phyloP scores from a whole-genome alignment of 495 filamentous ascomycete genomes.

The Hypoxylon lienhwacheense region DNA sequence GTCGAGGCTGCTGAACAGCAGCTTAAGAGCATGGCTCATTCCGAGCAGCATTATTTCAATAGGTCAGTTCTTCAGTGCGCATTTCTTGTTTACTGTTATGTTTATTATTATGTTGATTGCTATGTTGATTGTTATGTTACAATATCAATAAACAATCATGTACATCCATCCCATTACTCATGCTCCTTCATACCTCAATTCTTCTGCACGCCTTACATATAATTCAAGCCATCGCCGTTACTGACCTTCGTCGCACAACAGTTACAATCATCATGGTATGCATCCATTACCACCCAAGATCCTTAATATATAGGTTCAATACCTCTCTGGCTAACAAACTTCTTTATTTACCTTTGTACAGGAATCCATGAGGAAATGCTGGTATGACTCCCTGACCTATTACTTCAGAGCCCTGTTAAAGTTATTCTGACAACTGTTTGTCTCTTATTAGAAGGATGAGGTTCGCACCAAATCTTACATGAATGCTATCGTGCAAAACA shows the following conservation, averaged over 20 bases:
- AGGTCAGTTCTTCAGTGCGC: constrained; percentile 60
- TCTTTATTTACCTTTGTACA: constrained; percentile 43
- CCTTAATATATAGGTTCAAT: constrained; percentile 1
- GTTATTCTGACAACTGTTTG: constrained; percentile 21
- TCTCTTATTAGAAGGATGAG: constrained; percentile 80
- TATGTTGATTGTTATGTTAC: too few relatives aligned
- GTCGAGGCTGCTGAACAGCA: constrained; percentile 53
- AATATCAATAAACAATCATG: too few relatives aligned
- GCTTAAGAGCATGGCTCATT: constrained; percentile 72
- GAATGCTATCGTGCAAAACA: constrained; percentile 93
- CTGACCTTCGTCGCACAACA: constrained; percentile 48
- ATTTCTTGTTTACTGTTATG: too few relatives aligned
- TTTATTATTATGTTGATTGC: too few relatives aligned
- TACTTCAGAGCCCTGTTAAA: constrained; percentile 10
- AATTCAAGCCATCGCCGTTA: too few relatives aligned
- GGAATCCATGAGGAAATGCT: constrained; percentile 98
- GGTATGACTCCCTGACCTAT: constrained; percentile 58
- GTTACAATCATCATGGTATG: constrained; percentile 95
- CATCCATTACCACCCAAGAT: constrained; percentile 15
- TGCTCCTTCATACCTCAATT: too few relatives aligned
- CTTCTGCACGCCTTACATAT: too few relatives aligned
- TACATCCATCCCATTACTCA: too few relatives aligned
- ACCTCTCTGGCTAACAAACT: constrained; percentile 43
- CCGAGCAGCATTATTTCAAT: constrained; percentile 96
- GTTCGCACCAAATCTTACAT: constrained; percentile 94